Conservation (phyloP, 148 eudicot species). For the Rhododendron mucronatum region DNA sequence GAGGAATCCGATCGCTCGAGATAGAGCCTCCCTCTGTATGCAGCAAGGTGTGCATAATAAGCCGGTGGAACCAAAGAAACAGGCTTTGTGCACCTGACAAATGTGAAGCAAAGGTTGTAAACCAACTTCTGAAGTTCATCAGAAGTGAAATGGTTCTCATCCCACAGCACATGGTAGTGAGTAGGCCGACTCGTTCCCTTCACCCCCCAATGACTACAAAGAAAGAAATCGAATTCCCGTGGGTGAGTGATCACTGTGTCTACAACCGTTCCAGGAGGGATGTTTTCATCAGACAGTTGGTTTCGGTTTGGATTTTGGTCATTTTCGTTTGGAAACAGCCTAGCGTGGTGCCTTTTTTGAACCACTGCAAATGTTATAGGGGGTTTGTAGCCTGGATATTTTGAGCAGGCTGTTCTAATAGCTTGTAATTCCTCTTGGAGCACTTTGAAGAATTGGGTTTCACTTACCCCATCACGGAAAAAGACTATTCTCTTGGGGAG, state of each 20-base stretch:
- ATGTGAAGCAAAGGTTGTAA: constrained; percentile 80
- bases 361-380: constrained; percentile 81
- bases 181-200: constrained; percentile 91
- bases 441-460: constrained; percentile 85
- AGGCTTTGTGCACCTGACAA: constrained; percentile 90
- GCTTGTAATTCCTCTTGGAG: constrained; percentile 65
- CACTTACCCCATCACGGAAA: constrained; percentile 92
- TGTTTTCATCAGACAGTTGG: constrained; percentile 47
- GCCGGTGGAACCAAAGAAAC: constrained; percentile 92
- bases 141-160: constrained; percentile 73
- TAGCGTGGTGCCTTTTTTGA: constrained; percentile 89
- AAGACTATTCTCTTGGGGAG: constrained; percentile 72
- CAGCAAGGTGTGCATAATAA: constrained; percentile 94
- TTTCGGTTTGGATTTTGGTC: constrained; percentile 24
- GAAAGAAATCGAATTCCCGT: constrained; percentile 75
- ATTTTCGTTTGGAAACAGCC: constrained; percentile 59
- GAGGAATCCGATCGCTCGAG: constrained; percentile 50
- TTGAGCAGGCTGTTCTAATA: constrained; percentile 47
- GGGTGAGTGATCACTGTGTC: constrained; percentile 88
- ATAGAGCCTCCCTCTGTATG: constrained; percentile 84
- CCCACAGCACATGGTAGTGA: constrained; percentile 85
- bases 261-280: constrained; percentile 89
- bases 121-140: constrained; percentile 85
- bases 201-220: constrained; percentile 88
- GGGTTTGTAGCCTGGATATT: constrained; percentile 59